phyloP scores from a whole-genome alignment of 768 basidiomycete species.

The Clavulina sp. region DNA sequence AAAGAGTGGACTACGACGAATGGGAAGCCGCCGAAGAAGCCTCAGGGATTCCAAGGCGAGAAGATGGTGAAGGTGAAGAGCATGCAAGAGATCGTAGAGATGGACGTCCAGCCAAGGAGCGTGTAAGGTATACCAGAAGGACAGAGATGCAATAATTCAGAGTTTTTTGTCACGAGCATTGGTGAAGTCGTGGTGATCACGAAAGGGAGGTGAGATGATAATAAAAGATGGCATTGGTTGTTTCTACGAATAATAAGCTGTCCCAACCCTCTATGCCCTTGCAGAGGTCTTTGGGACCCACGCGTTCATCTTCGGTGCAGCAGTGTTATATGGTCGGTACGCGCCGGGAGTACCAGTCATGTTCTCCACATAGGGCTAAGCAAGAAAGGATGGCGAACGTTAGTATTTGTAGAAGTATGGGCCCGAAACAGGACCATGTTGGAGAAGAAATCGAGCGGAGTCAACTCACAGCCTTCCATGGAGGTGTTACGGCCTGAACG shows the following conservation, averaged over 20 bases:
- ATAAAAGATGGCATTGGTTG: no score
- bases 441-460: not conserved
- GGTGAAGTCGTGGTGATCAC: not conserved
- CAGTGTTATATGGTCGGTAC: constrained; percentile 79
- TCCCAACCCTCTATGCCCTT: constrained; percentile 18
- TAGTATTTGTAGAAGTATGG: not conserved
- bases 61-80: no score
- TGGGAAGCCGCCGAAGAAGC: constrained; percentile 37
- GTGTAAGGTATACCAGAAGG: no score
- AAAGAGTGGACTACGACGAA: constrained; percentile 53
- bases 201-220: not conserved
- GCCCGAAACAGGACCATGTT: not conserved
- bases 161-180: not conserved
- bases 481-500: constrained; percentile 46
- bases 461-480: constrained; percentile 67
- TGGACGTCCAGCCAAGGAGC: no score
- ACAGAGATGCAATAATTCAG: no score
- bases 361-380: constrained; percentile 73
- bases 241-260: not conserved
- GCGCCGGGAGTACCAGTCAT: constrained; percentile 86
- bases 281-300: constrained; percentile 63
- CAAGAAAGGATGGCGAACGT: not conserved
- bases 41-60: no score
- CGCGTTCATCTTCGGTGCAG: constrained; percentile 55
- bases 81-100: no score